Percentiles rank a stretch among this genome's conserved stretches.
phyloP scores from a whole-genome alignment of 305 asterid species.

The Solanum hybrid region DNA sequence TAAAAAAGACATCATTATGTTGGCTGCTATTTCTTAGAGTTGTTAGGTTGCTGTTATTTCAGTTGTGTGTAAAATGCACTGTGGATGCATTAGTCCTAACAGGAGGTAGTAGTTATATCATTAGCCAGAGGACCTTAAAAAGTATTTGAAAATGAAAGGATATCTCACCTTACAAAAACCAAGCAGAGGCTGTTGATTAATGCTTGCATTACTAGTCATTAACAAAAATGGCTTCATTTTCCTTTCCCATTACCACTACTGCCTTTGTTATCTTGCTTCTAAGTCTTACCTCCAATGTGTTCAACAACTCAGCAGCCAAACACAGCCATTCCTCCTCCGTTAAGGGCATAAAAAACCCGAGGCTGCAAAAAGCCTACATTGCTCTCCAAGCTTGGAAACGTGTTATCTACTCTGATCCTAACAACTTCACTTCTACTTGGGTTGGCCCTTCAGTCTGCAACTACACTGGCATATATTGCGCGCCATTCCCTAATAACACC shows the following conservation, averaged over 20 bases:
- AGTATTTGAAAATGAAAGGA: conserved; percentile 1
- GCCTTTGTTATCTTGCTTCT: conserved; percentile 23
- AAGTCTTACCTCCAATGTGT: conserved; percentile 7
- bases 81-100: background rate
- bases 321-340: background rate
- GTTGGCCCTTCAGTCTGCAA: conserved; percentile 51
- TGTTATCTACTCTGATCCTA: conserved; percentile 60
- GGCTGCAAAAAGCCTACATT: conserved; percentile 35
- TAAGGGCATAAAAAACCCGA: conserved; percentile 13
- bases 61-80: conserved; percentile 52
- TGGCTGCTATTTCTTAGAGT: background rate
- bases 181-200: background rate
- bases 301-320: conserved; percentile 24
- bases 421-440: conserved; percentile 53
- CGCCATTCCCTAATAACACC: conserved; percentile 38
- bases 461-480: conserved; percentile 52
- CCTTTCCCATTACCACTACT: conserved; percentile 10
- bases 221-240: conserved; percentile 28
- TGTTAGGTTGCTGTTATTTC: conserved; percentile 36
- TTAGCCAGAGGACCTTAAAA: background rate
- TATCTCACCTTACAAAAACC: conserved; percentile 7
- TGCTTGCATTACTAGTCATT: background rate
- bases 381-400: conserved; percentile 65
- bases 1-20: conserved; percentile 27
- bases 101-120: background rate